Evolutionary conservation across 805 yeast genomes (phyloP).

Genomic region (fission yeast (Schizosaccharomyces pombe)): DNA sequence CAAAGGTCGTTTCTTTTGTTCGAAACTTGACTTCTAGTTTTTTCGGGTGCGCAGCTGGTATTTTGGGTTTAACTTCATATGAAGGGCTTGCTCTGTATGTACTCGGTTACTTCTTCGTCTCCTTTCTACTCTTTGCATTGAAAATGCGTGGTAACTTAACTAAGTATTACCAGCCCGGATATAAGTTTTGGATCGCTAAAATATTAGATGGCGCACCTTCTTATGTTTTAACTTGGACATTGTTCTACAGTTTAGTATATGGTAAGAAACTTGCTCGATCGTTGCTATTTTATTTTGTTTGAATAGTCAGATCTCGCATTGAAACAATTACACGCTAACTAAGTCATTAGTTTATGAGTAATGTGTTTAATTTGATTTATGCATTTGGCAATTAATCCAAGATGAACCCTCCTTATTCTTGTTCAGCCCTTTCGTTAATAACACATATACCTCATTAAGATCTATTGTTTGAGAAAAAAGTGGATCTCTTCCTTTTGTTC

Average conservation of each 20-base stretch:
- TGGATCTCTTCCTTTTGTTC: too few species aligned
- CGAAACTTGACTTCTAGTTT: conserved; percentile 9
- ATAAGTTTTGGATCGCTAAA: conserved; percentile 23
- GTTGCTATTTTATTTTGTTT: too few species aligned
- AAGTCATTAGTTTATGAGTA: too few species aligned
- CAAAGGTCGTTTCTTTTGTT: conserved; percentile 9
- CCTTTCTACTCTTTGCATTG: background rate
- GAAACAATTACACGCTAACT: too few species aligned
- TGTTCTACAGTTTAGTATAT: conserved; percentile 15
- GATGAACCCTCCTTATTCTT: too few species aligned
- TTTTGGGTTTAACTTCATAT: conserved; percentile 10
- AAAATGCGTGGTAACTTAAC: conserved; percentile 18
- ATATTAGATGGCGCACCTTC: conserved; percentile 28
- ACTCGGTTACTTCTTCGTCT: conserved; percentile 10
- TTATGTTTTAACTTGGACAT: conserved; percentile 35
- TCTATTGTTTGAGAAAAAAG: too few species aligned
- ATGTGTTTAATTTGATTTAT: too few species aligned
- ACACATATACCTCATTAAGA: too few species aligned
- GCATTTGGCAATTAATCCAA: too few species aligned
- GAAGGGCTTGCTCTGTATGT: conserved; percentile 11
- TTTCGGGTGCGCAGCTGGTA: conserved; percentile 11
- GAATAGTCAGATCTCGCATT: too few species aligned
- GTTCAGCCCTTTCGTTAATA: too few species aligned
- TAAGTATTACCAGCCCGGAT: conserved; percentile 20
- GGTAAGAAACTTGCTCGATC: too few species aligned